Conservation (phyloP, 2,329 filamentous ascomycete genomes). For the Botryotinia convoluta region DNA sequence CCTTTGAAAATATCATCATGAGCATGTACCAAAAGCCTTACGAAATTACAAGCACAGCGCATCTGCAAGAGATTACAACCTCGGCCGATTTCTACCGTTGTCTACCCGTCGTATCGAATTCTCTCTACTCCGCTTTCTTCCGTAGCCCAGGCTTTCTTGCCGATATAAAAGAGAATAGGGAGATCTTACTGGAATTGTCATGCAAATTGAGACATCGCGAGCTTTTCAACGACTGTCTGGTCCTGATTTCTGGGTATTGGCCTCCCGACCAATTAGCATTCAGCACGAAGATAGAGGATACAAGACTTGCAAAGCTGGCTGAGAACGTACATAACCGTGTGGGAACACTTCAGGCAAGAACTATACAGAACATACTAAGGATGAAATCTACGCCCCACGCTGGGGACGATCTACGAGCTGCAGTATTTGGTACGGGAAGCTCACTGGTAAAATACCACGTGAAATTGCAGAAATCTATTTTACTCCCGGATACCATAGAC, state of each 20-base stretch:
- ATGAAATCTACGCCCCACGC: accelerated
- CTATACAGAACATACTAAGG: no score
- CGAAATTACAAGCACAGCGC: not conserved
- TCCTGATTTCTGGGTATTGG: not conserved
- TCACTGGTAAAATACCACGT: not conserved
- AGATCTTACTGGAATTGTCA: not conserved
- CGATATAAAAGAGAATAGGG: not conserved
- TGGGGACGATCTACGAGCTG: accelerated
- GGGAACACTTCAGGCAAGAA: no score
- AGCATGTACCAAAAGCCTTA: not conserved
- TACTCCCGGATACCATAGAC: accelerated
- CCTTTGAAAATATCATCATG: not conserved
- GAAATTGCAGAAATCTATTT: not conserved
- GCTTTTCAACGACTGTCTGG: not conserved
- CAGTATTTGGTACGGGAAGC: accelerated
- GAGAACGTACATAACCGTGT: not conserved
- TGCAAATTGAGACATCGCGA: not conserved
- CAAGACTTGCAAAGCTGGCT: not conserved
- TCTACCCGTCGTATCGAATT: not conserved
- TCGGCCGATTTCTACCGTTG: not conserved
- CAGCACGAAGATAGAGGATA: not conserved
- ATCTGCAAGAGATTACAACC: not conserved
- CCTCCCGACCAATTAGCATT: no score
- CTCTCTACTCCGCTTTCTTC: not conserved
- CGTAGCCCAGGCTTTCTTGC: not conserved